Evolutionary conservation across 202 grass and related monocot species (phyloP), one percentile per base, ranked within the genome.

Genomic region (Setaria viridis): DNA sequence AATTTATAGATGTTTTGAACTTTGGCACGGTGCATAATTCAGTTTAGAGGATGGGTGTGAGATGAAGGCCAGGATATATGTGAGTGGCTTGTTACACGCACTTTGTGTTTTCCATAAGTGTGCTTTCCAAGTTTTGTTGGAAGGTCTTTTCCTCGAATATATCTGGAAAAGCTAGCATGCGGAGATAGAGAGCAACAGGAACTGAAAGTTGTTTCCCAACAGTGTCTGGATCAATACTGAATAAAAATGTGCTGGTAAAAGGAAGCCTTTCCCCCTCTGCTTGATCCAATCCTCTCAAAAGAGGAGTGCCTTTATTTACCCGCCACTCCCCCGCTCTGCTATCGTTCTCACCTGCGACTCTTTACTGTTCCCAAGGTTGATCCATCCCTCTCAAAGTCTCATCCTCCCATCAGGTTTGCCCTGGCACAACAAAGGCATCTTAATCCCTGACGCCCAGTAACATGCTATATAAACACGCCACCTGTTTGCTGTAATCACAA

Each of bases 311-410:
- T 60, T 54, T 74, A 48, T 43, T 11, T 48, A 48, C 12, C 46
- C 55, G 46, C 63, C 67, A 60, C 62, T 30, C 9, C 9, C 35
- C 54, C 39, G 8, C 17, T 43, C 58, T 47, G 17, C 78, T 17
- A 39, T 82, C 83, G 37, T 78, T 89, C 46, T 86, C 83, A 77
- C 25, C 62, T 6, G n/a, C 57, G 46, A 15, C 83, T 56, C 81
- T 62, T 77, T 6, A 77, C 53, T 81, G 29, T 89, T 62, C 19
- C 43, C 34, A 85, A 37, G 77, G 77, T 19, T 81, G 62, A 46
- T 10, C 60, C 29, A 4, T 74, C 87, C n/a, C 58, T 67, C 64
- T 57, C 39, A 25, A 11, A 15, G 42, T 8, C 70, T 53, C 25
- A 19, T 1, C 47, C 14, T 67, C 14, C 32, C 70, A 21, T 63